Conservation (phyloP, 129 eudicot genomes). For the Tagetes patula region DNA sequence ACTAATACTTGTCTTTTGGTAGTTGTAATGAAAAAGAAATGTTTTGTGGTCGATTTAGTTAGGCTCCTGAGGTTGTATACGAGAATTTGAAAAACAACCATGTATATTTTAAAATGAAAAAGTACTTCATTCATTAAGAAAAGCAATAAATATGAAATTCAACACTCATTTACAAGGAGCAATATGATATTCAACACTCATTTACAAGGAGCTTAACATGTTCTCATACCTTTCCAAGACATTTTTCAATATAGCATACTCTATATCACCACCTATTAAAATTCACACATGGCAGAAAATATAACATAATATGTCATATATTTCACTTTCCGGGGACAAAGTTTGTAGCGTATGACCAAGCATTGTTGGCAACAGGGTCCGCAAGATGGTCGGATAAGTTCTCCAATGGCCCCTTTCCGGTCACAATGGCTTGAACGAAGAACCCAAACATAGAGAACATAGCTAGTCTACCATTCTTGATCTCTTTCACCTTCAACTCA, state of each 20-base stretch:
- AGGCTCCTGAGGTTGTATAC: too few species aligned
- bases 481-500: slow-evolving; percentile 64
- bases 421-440: slow-evolving; percentile 34
- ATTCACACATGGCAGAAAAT: too few species aligned
- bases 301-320: background rate
- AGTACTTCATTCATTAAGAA: too few species aligned
- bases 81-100: too few species aligned
- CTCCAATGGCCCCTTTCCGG: slow-evolving; percentile 38
- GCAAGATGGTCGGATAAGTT: slow-evolving; percentile 31
- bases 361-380: slow-evolving; percentile 7
- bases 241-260: too few species aligned
- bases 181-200: background rate
- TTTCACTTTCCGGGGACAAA: slow-evolving; percentile 9
- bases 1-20: too few species aligned
- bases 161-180: too few species aligned
- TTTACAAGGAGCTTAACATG: background rate
- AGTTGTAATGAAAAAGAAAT: too few species aligned
- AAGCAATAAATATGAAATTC: background rate
- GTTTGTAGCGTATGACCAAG: slow-evolving; percentile 1
- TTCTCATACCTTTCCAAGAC: background rate
- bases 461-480: slow-evolving; percentile 59
- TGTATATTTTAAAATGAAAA: too few species aligned
- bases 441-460: slow-evolving; percentile 54
- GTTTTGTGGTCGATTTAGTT: too few species aligned
- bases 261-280: too few species aligned